These are phyloP conservation scores for Bathelium albidoporum DNA, from an alignment of 495 filamentous ascomycete genomes.

Conservation along the genomic window DNA sequence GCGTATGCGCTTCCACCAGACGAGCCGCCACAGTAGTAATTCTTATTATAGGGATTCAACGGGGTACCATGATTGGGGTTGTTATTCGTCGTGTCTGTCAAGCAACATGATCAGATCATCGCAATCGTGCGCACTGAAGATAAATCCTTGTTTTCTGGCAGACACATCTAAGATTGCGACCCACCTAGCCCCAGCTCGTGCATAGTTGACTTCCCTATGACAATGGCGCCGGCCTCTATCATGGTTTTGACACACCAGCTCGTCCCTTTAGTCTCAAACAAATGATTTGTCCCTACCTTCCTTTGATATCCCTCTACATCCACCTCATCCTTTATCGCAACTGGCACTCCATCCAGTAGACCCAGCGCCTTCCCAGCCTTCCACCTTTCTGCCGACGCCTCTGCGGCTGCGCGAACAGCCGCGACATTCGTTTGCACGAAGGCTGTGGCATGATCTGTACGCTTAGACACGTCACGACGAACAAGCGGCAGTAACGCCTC, in stretches of 20 bases:
- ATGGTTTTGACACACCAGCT: constrained; percentile 68
- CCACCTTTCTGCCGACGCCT: constrained; percentile 60
- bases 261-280: constrained; percentile 39
- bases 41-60: constrained; percentile 66
- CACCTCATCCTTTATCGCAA: constrained; percentile 81
- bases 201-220: constrained; percentile 84
- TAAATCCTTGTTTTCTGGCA: background rate
- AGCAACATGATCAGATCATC: background rate
- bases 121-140: background rate
- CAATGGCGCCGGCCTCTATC: constrained; percentile 67
- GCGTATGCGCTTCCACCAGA: constrained; percentile 78
- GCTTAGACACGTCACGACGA: constrained; percentile 41
- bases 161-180: constrained; percentile 12
- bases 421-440: constrained; percentile 55
- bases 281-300: constrained; percentile 48
- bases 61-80: constrained; percentile 75
- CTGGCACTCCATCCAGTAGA: constrained; percentile 72
- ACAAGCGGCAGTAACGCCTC: constrained; percentile 62
- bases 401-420: constrained; percentile 53
- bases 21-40: constrained; percentile 82
- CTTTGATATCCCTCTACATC: constrained; percentile 64
- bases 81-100: constrained; percentile 66
- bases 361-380: constrained; percentile 51
- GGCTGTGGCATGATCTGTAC: constrained; percentile 54
- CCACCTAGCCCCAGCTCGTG: constrained; percentile 73